Evolutionary conservation across 345 rosid species (phyloP), one percentile per base, ranked within the genome.

Genomic region (Gynandropsis gynandra): DNA sequence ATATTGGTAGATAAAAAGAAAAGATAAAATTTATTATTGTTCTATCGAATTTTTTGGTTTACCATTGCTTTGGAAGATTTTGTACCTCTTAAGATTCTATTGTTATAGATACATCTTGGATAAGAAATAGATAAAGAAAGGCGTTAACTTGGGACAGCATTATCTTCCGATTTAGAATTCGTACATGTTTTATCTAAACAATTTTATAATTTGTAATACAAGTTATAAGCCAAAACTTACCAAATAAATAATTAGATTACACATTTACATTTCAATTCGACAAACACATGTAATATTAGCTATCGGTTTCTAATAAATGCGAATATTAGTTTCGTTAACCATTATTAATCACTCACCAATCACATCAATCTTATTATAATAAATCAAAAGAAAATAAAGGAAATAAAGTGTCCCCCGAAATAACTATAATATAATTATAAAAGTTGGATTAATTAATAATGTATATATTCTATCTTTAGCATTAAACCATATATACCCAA

Each of bases 301-400:
- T 51, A 34, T 24, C 35, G 3, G 16, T 16, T 43, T 62, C 34
- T 42, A 45, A 58, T 43, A 46, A 59, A 59, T 58, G 60, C 56
- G 32, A 53, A 41, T 58, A 8, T 33, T 58, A 17, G 47, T 59
- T 59, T 65, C 59, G 65, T 54, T 59, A 59, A 51, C 59, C 46
- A 54, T 66, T 61, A 59, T 48, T 59, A 53, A 53, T 59, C 17
- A 21, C 52, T 66, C 71, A 59, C 59, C 71, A 66, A 66, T 61
- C 71, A 59, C 71, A 55, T 59, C 17, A 21, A 33, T 10, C 46
- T 44, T 16, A 47, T 52, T 52, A 65, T 10, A 36, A 59, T 40
- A 36, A n/a, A 36, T 36, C 0, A 36, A 51, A 19, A 5, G 20
- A 44, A 52, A 20, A 38, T 20, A 65, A 64, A 37, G 63, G 29